These are phyloP conservation scores for Dictyostelium discoideum DNA, from an alignment of 78 protist species.

Conservation along the genomic window DNA sequence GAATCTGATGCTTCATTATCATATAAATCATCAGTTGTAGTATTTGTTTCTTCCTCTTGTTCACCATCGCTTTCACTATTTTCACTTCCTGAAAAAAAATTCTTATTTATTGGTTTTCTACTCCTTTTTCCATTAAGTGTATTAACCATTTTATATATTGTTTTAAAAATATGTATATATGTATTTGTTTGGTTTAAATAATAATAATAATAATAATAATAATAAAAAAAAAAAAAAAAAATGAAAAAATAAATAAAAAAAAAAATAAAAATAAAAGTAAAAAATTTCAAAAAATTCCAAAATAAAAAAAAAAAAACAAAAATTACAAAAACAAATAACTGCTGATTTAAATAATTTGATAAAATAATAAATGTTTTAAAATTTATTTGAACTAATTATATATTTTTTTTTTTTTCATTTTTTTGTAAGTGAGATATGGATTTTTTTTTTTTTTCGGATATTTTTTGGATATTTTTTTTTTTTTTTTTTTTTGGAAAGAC, in stretches of 20 bases:
- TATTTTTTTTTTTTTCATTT: too few species aligned
- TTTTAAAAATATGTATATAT: too few species aligned
- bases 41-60: not conserved
- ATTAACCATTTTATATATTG: not conserved
- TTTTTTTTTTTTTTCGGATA: not conserved
- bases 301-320: too few species aligned
- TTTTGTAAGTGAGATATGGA: too few species aligned
- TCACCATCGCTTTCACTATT: not conserved
- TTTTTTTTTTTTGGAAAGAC: not conserved
- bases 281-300: not conserved
- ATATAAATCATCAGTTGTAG: not conserved
- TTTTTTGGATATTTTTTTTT: not conserved
- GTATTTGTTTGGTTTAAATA: not conserved
- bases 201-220: too few species aligned
- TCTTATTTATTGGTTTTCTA: slow-evolving; percentile 9
- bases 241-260: too few species aligned
- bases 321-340: too few species aligned
- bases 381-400: not conserved
- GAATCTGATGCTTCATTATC: not conserved
- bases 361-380: not conserved
- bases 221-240: too few species aligned
- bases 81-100: not conserved
- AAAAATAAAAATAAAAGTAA: too few species aligned
- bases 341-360: not conserved
- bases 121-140: not conserved